These are phyloP conservation scores for Exophiala phaeomuriformis DNA, from an alignment of 2,329 filamentous ascomycete genomes.

Conservation along the genomic window DNA sequence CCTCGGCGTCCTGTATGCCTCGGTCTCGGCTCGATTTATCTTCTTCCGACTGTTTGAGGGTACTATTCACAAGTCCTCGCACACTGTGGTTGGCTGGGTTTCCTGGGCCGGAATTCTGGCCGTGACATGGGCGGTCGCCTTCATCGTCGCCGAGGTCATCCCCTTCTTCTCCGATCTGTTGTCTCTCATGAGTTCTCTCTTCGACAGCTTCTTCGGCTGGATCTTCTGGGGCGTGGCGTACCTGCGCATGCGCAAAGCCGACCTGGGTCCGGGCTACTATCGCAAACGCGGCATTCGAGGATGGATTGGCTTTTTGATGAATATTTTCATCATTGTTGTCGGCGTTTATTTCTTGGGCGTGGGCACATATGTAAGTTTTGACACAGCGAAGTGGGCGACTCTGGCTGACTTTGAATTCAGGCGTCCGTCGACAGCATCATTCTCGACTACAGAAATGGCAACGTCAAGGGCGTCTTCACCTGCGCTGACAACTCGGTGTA, in stretches of 20 bases:
- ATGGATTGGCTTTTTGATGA: constrained; percentile 48
- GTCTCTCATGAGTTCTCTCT: constrained; percentile 59
- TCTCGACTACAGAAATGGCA: constrained; percentile 58
- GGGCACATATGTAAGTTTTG: constrained; percentile 61
- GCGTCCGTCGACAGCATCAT: constrained; percentile 46
- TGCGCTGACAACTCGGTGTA: constrained; percentile 48
- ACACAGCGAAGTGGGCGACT: too few relatives aligned
- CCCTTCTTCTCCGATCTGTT: constrained; percentile 77
- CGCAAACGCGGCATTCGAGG: constrained; percentile 37
- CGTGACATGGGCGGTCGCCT: constrained; percentile 73
- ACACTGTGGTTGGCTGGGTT: constrained; percentile 75
- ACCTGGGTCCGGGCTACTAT: constrained; percentile 37
- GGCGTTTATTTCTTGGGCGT: constrained; percentile 74
- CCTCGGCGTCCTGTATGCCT: constrained; percentile 82
- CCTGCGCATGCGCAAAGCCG: constrained; percentile 38
- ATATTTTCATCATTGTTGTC: constrained; percentile 63
- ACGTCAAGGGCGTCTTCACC: constrained; percentile 65
- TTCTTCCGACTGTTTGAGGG: constrained; percentile 83
- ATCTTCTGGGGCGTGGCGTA: constrained; percentile 64
- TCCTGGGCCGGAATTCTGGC: constrained; percentile 67
- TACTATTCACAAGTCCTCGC: constrained; percentile 69
- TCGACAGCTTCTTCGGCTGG: constrained; percentile 75
- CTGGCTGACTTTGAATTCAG: constrained; percentile 24
- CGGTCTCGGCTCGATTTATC: constrained; percentile 79
- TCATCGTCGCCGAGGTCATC: constrained; percentile 86